phyloP scores from a whole-genome alignment of 2,329 filamentous ascomycete genomes.

The Trichoderma arundinaceum region DNA sequence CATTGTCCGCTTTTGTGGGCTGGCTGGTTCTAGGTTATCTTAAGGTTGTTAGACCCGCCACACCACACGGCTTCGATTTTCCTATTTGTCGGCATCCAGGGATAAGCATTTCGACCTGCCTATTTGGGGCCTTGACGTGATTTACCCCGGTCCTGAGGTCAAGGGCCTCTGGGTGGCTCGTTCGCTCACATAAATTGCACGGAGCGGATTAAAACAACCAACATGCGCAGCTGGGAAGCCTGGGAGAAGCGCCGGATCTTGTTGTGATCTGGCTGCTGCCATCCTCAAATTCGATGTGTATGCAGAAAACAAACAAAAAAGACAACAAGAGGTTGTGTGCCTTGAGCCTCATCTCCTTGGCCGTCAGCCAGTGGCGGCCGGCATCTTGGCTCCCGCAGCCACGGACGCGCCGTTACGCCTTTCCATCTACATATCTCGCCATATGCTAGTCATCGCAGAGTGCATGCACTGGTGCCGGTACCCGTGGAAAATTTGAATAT shows the following conservation, averaged over 20 bases:
- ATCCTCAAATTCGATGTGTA: background rate
- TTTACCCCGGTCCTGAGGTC: conserved; percentile 26
- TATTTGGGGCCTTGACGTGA: conserved; percentile 22
- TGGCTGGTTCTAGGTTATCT: conserved; percentile 23
- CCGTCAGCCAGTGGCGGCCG: background rate
- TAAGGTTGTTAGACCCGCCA: conserved; percentile 28
- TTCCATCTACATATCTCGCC: conserved; percentile 12
- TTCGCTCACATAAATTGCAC: background rate
- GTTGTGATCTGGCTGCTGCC: background rate
- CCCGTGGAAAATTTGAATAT: background rate
- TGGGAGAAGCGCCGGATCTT: background rate
- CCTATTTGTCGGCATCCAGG: conserved; percentile 16
- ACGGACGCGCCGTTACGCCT: conserved; percentile 5
- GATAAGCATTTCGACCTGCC: conserved; percentile 27
- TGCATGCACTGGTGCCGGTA: conserved; percentile 3
- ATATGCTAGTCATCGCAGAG: background rate
- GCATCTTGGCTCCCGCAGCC: conserved; percentile 10
- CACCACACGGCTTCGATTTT: conserved; percentile 12
- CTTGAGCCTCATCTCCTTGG: background rate
- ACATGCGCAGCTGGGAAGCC: background rate
- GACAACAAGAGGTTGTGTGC: too few species aligned
- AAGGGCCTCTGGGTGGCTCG: conserved; percentile 14
- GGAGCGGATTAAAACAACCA: background rate
- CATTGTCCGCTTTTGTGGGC: conserved; percentile 7
- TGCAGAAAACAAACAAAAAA: background rate